Evolutionary conservation across 2,329 filamentous ascomycete species (phyloP).

Genomic region (Verruconis gallopava): DNA sequence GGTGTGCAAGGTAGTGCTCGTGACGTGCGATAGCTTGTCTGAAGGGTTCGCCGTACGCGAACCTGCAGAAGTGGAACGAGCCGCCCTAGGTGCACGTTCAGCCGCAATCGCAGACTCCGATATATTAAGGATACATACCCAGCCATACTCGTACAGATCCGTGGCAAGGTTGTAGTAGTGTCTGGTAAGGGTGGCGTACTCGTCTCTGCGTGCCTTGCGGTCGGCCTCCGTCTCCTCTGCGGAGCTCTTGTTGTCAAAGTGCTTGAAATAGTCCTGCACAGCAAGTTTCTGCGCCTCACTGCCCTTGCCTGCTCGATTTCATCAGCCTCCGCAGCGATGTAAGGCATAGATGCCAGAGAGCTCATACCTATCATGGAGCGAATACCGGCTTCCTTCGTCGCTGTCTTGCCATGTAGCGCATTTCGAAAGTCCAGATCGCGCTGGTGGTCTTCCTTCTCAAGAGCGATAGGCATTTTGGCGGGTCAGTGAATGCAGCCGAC

Average conservation of each 20-base stretch:
- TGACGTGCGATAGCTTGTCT: constrained; percentile 86
- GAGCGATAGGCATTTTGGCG: constrained; percentile 18
- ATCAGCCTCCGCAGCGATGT: too few relatives aligned
- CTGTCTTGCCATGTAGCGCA: constrained; percentile 66
- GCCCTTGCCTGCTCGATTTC: constrained; percentile 62
- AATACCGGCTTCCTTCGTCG: constrained; percentile 58
- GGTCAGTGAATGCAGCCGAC: too few relatives aligned
- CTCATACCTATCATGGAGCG: constrained; percentile 56
- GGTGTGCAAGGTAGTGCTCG: constrained; percentile 91
- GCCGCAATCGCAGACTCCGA: too few relatives aligned
- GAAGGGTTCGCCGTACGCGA: constrained; percentile 76
- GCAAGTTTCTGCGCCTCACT: constrained; percentile 64
- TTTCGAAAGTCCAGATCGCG: constrained; percentile 88
- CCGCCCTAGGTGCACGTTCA: too few relatives aligned
- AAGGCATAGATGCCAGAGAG: too few relatives aligned
- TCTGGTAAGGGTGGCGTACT: constrained; percentile 87
- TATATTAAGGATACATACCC: too few relatives aligned
- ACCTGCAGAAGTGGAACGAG: constrained; percentile 96
- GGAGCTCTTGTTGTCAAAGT: constrained; percentile 77
- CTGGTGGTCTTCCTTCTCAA: constrained; percentile 71
- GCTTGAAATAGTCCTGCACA: constrained; percentile 88
- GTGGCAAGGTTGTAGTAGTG: constrained; percentile 98
- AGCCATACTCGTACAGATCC: constrained; percentile 92
- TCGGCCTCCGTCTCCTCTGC: constrained; percentile 71
- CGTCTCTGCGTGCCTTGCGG: constrained; percentile 67